Percentiles rank a stretch among this genome's conserved stretches.
Evolutionary conservation across 1,139 yeast species (phyloP).

Genomic region (Wickerhamomyces sp.): DNA sequence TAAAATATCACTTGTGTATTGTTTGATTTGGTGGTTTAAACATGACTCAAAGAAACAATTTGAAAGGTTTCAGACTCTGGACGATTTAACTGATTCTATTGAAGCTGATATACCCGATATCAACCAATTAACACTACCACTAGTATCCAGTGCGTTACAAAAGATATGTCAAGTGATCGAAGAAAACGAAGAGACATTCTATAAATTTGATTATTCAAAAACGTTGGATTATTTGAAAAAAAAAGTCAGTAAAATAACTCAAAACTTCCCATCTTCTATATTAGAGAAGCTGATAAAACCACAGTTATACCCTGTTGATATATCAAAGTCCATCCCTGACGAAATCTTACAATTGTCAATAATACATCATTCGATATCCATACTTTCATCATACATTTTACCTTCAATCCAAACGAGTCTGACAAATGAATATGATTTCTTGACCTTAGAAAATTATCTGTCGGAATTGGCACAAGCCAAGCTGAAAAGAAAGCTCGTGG

Average conservation of each 20-base stretch:
- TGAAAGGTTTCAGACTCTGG: slow-evolving; percentile 39
- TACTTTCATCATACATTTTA: slow-evolving; percentile 19
- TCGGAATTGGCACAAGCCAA: slow-evolving; percentile 28
- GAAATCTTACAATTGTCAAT: slow-evolving; percentile 25
- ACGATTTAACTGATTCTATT: slow-evolving; percentile 45
- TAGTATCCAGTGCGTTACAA: slow-evolving; percentile 27
- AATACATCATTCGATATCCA: slow-evolving; percentile 13
- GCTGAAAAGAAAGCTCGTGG: slow-evolving; percentile 28
- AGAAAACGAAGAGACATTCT: slow-evolving; percentile 45
- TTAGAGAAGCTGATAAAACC: slow-evolving; percentile 19
- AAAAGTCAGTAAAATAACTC: slow-evolving; percentile 29
- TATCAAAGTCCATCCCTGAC: slow-evolving; percentile 26
- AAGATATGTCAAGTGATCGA: slow-evolving; percentile 40
- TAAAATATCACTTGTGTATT: slow-evolving; percentile 39
- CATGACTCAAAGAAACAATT: slow-evolving; percentile 20
- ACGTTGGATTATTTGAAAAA: slow-evolving; percentile 30
- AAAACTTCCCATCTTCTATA: slow-evolving; percentile 29
- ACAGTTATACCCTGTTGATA: slow-evolving; percentile 18
- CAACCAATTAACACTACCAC: slow-evolving; percentile 26
- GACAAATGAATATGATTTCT: slow-evolving; percentile 25
- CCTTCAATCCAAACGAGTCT: slow-evolving; percentile 11
- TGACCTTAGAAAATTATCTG: slow-evolving; percentile 31
- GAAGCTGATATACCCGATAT: slow-evolving; percentile 28
- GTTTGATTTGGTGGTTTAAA: slow-evolving; percentile 37
- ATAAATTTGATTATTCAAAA: slow-evolving; percentile 35